These are phyloP conservation scores for Megacollybia marginata DNA, from an alignment of 768 basidiomycete genomes.

Conservation along the genomic window DNA sequence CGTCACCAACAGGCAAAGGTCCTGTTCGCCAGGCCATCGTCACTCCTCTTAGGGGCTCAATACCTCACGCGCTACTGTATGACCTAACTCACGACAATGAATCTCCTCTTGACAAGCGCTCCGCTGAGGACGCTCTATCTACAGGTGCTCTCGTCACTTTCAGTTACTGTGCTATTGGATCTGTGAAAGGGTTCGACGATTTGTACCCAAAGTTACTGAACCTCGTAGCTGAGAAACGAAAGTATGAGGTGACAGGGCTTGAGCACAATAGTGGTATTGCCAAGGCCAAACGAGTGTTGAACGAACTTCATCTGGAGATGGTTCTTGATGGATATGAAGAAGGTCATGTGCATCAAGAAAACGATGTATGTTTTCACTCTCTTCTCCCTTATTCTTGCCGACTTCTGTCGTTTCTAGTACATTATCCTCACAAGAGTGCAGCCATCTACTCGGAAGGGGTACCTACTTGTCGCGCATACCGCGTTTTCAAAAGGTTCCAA, in stretches of 20 bases:
- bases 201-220: constrained; percentile 92
- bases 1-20: constrained; percentile 79
- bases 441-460: constrained; percentile 84
- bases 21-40: constrained; percentile 67
- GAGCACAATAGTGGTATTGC: constrained; percentile 51
- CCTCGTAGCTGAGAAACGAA: constrained; percentile 76
- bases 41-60: constrained; percentile 75
- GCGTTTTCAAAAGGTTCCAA: constrained; percentile 82
- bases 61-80: constrained; percentile 89
- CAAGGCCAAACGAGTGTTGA: constrained; percentile 63
- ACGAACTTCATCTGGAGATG: constrained; percentile 89
- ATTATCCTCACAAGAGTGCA: constrained; percentile 91
- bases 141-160: constrained; percentile 92
- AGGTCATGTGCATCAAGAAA: constrained; percentile 96
- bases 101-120: constrained; percentile 80
- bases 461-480: constrained; percentile 86
- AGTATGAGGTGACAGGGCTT: constrained; percentile 64
- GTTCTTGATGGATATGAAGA: constrained; percentile 79
- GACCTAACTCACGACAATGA: constrained; percentile 99
- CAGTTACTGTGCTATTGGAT: constrained; percentile 81
- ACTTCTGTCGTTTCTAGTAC: constrained; percentile 47
- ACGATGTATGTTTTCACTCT: constrained; percentile 56
- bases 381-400: background rate
- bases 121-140: constrained; percentile 91
- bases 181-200: constrained; percentile 96